These are phyloP conservation scores for Nemania diffusa DNA, from an alignment of 2,329 filamentous ascomycete species.

Conservation along the genomic window DNA sequence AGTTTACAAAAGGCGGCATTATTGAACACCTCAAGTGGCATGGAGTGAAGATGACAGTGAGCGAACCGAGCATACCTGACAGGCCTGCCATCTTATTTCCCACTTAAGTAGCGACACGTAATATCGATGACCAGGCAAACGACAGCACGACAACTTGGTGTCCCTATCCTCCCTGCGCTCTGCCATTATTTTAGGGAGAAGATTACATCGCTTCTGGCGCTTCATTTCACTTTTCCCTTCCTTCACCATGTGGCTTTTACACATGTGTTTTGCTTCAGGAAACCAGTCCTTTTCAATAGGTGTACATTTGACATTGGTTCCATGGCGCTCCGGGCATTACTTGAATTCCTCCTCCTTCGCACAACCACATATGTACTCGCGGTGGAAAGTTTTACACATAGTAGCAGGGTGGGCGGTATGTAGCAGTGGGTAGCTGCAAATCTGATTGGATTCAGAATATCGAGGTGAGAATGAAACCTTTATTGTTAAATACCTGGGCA, in stretches of 20 bases:
- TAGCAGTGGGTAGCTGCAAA: not conserved
- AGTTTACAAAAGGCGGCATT: not conserved
- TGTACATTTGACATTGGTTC: not conserved
- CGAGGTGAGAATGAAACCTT: not conserved
- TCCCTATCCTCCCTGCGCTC: not conserved
- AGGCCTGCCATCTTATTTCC: not conserved
- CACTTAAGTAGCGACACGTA: not conserved
- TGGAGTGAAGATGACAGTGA: not conserved
- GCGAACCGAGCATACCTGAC: not conserved
- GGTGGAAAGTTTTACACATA: not conserved
- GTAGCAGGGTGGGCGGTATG: not conserved
- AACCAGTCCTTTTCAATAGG: not conserved
- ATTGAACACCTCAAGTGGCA: not conserved
- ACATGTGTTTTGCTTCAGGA: not conserved
- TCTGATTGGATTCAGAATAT: not conserved
- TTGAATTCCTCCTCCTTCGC: not conserved
- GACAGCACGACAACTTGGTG: not conserved
- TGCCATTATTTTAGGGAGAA: not conserved
- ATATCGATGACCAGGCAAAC: conserved; percentile 2
- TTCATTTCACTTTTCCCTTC: not conserved
- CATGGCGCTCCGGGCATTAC: not conserved
- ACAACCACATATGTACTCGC: not conserved
- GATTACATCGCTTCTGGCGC: not conserved
- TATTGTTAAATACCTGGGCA: not conserved
- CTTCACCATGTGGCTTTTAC: conserved; percentile 3